Base-by-base conservation (phyloP, 176 grass and related monocot genomes). In the Zea luxurians region DNA sequence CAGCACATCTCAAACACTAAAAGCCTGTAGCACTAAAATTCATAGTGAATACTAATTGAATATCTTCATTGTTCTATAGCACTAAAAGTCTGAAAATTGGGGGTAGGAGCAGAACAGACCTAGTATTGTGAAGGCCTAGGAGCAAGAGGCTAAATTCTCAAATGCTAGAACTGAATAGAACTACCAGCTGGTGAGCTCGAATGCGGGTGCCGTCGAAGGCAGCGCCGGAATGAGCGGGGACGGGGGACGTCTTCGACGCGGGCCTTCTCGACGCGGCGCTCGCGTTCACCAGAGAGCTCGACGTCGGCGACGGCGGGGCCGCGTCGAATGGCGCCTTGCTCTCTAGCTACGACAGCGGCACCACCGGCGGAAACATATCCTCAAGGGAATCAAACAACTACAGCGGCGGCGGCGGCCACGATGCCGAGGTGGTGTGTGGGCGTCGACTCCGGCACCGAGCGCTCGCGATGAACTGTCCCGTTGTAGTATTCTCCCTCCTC, bases 361-460 rank as follows among this genome's bases (percentile, higher is more conserved):
- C 77, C 62, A 82, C 80, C 44, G 80, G 74, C 52, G 74, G 93
- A 4, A 93, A 97, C 70, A 87, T 93, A 47, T 88, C 91, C 83
- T 97, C 93, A 34, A 83, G 93, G 4, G 93, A 97, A 69, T 91
- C 83, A 2, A 87, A 97, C 43, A 87, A 87, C 73, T 65, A 90
- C 45, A 73, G 72, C 54, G 62, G 87, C 18, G 84, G 71, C 66
- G 67, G 84, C 13, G 84, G 71, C 13, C 76, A 86, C 43, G 82
- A 83, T 27, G 34, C 75, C 7, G 93, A 97, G 88, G 84, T 86
- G 37, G 88, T 64, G 41, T 97, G 27, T 27, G 27, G 27, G 27
- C 93, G 4, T 88, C 91, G 7, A 70, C 84, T 74, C 20, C 76
- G 16, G 36, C 76, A 16, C 9, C 80, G 44, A 41, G 27, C 27